phyloP scores from a whole-genome alignment of 768 basidiomycete species.

The Amylocystis lapponica region DNA sequence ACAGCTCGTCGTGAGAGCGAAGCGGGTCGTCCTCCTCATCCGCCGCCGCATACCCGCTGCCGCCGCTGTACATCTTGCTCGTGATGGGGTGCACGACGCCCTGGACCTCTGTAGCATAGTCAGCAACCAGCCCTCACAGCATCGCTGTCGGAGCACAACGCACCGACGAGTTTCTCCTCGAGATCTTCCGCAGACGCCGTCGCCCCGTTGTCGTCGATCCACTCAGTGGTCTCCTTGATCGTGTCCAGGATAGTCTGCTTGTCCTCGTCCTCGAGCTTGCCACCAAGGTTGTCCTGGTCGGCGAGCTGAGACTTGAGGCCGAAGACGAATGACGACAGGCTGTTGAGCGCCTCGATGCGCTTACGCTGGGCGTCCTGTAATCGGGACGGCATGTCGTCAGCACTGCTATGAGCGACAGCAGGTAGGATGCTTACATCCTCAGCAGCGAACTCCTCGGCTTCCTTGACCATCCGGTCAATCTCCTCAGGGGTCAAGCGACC shows the following conservation, averaged over 20 bases:
- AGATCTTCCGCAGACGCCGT: constrained; percentile 80
- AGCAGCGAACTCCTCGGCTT: constrained; percentile 85
- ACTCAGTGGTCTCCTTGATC: constrained; percentile 87
- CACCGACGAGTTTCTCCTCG: constrained; percentile 75
- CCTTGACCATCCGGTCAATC: constrained; percentile 93
- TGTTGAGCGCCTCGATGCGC: constrained; percentile 81
- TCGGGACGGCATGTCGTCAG: constrained; percentile 28
- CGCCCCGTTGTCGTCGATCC: constrained; percentile 83
- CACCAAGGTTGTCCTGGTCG: constrained; percentile 88
- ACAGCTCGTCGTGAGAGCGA: constrained; percentile 42
- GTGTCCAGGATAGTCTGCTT: constrained; percentile 78
- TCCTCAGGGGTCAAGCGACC: constrained; percentile 63
- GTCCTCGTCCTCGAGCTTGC: constrained; percentile 77
- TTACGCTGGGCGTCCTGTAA: constrained; percentile 73
- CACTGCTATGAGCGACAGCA: not conserved
- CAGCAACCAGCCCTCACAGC: constrained; percentile 23
- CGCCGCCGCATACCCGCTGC: constrained; percentile 11
- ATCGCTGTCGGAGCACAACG: constrained; percentile 43
- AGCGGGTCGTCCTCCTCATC: constrained; percentile 36
- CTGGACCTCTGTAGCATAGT: constrained; percentile 49
- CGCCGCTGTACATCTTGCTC: constrained; percentile 63
- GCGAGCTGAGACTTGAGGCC: constrained; percentile 84
- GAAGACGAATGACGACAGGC: constrained; percentile 77
- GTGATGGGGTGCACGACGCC: constrained; percentile 79
- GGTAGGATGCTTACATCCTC: constrained; percentile 41